Conservation (phyloP, 441 rosid genomes). For the Heliophila coronopifolia region DNA sequence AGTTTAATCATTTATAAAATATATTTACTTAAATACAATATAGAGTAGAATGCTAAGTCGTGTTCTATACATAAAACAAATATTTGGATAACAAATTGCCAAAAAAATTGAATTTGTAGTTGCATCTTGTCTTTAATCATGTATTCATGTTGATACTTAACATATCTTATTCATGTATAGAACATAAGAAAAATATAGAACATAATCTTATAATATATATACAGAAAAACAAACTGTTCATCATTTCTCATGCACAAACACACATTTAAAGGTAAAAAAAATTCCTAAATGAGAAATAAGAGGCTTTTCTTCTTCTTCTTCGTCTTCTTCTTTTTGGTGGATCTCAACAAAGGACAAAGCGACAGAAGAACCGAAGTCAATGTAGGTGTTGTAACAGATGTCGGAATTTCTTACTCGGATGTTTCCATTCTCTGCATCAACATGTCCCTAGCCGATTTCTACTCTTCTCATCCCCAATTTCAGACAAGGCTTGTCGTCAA, state of each 20-base stretch:
- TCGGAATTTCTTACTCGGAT: slow-evolving; percentile 19
- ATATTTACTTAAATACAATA: no score
- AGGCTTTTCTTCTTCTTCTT: neutral
- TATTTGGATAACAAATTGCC: no score
- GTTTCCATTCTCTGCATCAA: slow-evolving; percentile 40
- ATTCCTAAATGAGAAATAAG: neutral
- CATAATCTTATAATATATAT: no score
- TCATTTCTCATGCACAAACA: neutral
- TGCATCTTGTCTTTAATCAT: no score
- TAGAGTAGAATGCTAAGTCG: no score
- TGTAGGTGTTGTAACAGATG: slow-evolving; percentile 48
- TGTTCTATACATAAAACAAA: no score
- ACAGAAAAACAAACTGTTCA: no score
- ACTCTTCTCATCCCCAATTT: slow-evolving; percentile 28
- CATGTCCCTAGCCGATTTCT: slow-evolving; percentile 53
- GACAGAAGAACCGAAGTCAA: slow-evolving; percentile 30
- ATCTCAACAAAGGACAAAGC: slow-evolving; percentile 17
- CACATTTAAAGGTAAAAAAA: neutral
- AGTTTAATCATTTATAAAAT: no score
- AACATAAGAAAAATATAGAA: no score
- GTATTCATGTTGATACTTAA: no score
- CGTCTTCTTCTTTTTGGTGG: neutral
- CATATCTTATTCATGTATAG: no score
- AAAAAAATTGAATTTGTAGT: no score
- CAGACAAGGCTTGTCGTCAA: slow-evolving; percentile 36